Evolutionary conservation across 805 yeast species (phyloP), one percentile per base, ranked within the genome.

Genomic region (Komagataella phaffii): DNA sequence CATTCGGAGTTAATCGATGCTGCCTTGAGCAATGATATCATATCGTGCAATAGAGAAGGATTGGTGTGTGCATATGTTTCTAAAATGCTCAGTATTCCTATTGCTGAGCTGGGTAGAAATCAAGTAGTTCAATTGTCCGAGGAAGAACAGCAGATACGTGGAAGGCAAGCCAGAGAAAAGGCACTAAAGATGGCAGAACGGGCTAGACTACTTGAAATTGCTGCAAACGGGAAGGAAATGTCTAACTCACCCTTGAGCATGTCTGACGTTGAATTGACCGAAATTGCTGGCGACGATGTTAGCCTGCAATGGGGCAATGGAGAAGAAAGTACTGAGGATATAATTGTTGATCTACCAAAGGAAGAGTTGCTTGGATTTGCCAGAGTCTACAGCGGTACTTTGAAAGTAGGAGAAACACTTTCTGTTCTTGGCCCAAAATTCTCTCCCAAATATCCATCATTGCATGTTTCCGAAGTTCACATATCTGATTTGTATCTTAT

Each of bases 331-430:
- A 68, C 61, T 2, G 80, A 73, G 18, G 71, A 70, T 23, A 76
- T 68, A 4, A 70, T 65, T 17, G 60, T 66, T 7, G 73, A 72
- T 43, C 49, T 55, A 47, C 55, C 71, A 48, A 56, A 70, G 44
- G 96, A 90, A 60, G 85, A 80, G 1, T 66, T 91, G 53, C 79
- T 93, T 56, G 99, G 95, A 0, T 87, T 91, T 64, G 82, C 96
- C 0, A 77, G 99, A 60, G 75, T 93, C 0, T 93, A 83, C 62
- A 83, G 96, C 54, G 99, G 99, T 3, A 77, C 88, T 0, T 66
- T 93, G 36, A 66, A 73, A 24, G 77, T 79, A 21, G 97, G 97
- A 0, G 88, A 88, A 60, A 77, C 76, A 50, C 69, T 93, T 10
- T 73, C 83, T 3, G 83, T 90, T 6, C 69, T 91, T 21, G 95